A percentile compares a stretch with the other conserved stretches of the same genome.
Conservation (phyloP, 2,329 filamentous ascomycete genomes). For the Scortechinia acanthostroma region DNA sequence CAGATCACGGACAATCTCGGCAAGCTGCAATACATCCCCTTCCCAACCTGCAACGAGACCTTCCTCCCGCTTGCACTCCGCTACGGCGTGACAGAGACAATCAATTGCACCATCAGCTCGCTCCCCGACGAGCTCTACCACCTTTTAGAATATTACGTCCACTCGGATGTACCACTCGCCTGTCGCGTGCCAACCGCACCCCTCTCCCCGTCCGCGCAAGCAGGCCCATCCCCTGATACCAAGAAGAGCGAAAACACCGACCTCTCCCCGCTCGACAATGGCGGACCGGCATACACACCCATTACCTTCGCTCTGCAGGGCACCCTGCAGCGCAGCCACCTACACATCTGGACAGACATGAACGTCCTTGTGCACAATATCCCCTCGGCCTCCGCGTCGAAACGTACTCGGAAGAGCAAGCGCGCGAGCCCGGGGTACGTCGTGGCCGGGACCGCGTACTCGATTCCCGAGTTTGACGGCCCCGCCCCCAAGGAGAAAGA, state of each 20-base stretch:
- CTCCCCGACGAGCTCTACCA: slow-evolving; percentile 45
- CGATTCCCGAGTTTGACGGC: neutral
- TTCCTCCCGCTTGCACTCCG: slow-evolving; percentile 41
- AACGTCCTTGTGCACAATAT: slow-evolving; percentile 51
- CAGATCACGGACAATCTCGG: slow-evolving; percentile 57
- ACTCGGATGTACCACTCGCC: slow-evolving; percentile 61
- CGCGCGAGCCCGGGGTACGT: neutral
- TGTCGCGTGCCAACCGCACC: slow-evolving; percentile 59
- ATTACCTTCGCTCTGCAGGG: slow-evolving; percentile 52
- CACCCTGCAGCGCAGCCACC: slow-evolving; percentile 54
- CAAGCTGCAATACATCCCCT: slow-evolving; percentile 56
- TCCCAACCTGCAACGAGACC: slow-evolving; percentile 61
- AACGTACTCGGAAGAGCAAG: neutral
- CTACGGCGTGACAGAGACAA: neutral
- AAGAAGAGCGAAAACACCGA: neutral
- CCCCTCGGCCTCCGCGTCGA: slow-evolving; percentile 7
- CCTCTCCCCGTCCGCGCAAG: neutral
- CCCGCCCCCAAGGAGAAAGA: neutral
- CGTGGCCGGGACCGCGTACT: neutral
- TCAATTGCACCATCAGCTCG: slow-evolving; percentile 44
- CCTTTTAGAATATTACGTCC: slow-evolving; percentile 61
- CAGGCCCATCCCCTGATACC: neutral
- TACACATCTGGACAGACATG: slow-evolving; percentile 56
- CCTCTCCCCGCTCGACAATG: slow-evolving; percentile 6
- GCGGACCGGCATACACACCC: slow-evolving; percentile 5